phyloP scores from a whole-genome alignment of 176 grass and related monocot genomes.

The Ananas comosus region DNA sequence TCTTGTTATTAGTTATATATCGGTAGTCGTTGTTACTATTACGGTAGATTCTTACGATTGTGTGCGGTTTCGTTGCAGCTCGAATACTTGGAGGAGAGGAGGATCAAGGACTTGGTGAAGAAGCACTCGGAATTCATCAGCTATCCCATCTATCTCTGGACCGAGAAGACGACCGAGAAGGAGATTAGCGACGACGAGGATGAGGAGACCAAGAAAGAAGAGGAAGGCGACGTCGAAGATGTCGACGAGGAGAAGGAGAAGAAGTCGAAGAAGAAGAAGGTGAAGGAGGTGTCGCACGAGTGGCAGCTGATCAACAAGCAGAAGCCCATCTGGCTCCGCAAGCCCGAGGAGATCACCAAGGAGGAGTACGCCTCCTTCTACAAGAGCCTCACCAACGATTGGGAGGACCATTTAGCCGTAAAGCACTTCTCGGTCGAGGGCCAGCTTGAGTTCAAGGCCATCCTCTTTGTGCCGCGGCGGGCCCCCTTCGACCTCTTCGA shows the following conservation, averaged over 20 bases:
- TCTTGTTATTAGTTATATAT: not conserved
- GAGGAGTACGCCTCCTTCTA: conserved; percentile 39
- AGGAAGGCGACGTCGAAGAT: conserved; percentile 42
- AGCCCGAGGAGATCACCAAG: conserved; percentile 40
- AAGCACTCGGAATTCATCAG: conserved; percentile 38
- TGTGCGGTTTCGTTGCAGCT: conserved; percentile 9
- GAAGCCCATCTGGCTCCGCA: conserved; percentile 44
- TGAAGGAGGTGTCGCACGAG: conserved; percentile 35
- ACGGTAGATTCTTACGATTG: not conserved
- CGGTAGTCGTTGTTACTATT: not conserved
- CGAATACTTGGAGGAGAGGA: conserved; percentile 30
- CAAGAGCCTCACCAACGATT: conserved; percentile 44
- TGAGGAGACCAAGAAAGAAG: conserved; percentile 32
- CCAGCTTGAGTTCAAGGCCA: conserved; percentile 41
- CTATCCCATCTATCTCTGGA: conserved; percentile 32
- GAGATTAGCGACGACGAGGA: conserved; percentile 32
- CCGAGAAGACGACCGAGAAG: conserved; percentile 40
- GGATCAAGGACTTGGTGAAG: conserved; percentile 35
- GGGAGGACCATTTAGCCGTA: conserved; percentile 44
- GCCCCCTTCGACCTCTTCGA: conserved; percentile 45
- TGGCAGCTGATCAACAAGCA: conserved; percentile 42
- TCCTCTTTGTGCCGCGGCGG: conserved; percentile 34
- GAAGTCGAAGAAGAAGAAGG: conserved; percentile 33
- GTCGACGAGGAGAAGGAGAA: conserved; percentile 40
- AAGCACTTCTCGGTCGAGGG: conserved; percentile 49